These are phyloP conservation scores for Phytophthora vignae DNA, from an alignment of 352 stramenopile genomes.

Conservation along the genomic window DNA sequence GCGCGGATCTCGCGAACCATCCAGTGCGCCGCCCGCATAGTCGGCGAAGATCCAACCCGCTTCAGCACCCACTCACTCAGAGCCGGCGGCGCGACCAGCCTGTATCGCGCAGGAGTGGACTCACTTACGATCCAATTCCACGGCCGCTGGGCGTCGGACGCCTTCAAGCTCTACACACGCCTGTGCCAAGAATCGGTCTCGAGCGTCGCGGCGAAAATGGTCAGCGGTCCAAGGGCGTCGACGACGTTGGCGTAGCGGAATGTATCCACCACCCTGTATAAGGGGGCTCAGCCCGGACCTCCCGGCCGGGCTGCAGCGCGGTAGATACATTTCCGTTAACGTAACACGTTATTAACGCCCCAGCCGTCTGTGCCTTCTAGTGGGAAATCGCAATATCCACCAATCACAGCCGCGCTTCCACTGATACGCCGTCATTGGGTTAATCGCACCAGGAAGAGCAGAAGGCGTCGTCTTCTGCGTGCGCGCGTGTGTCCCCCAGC, in stretches of 20 bases:
- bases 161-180: no score
- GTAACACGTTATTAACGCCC: no score
- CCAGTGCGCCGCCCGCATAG: neutral
- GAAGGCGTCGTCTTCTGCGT: neutral
- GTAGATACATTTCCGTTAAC: no score
- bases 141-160: no score
- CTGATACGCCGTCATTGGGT: neutral
- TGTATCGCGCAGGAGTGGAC: no score
- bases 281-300: no score
- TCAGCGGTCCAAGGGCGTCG: neutral
- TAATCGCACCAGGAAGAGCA: neutral
- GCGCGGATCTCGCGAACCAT: neutral
- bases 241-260: neutral
- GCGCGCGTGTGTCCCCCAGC: neutral
- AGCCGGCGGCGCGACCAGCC: no score
- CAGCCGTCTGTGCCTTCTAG: no score
- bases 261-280: neutral
- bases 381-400: constrained; percentile 1
- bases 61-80: constrained; percentile 7
- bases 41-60: neutral
- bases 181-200: no score
- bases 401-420: neutral
- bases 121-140: no score
- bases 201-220: no score
- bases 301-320: no score